These are phyloP conservation scores for Rhodotorula sp. DNA, from an alignment of 1,284 basidiomycete genomes.

Conservation along the genomic window DNA sequence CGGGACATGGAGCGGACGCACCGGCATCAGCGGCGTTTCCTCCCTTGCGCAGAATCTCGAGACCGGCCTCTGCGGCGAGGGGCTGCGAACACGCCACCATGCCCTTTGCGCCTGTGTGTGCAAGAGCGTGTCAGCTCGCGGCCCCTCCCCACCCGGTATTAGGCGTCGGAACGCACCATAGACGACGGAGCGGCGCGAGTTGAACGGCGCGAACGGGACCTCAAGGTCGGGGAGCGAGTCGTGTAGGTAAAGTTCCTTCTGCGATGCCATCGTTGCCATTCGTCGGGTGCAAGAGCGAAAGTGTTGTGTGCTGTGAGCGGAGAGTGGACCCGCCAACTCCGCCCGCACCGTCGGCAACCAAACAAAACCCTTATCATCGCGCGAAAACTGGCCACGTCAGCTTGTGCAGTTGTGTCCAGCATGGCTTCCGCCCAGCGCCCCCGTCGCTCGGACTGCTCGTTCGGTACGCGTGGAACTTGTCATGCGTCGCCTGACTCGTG, in stretches of 20 bases:
- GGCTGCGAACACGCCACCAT: slow-evolving; percentile 87
- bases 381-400: too few species aligned
- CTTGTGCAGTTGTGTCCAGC: too few species aligned
- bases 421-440: too few species aligned
- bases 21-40: slow-evolving; percentile 71
- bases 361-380: too few species aligned
- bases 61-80: slow-evolving; percentile 78
- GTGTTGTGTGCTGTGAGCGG: not conserved
- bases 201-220: slow-evolving; percentile 57
- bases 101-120: slow-evolving; percentile 64
- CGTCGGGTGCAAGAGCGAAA: too few species aligned
- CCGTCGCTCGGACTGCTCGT: too few species aligned
- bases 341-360: not conserved
- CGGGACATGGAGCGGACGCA: slow-evolving; percentile 22
- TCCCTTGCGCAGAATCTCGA: slow-evolving; percentile 82
- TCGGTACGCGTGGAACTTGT: too few species aligned
- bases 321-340: not conserved
- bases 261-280: not conserved
- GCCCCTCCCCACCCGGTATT: too few species aligned
- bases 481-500: too few species aligned
- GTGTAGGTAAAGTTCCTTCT: slow-evolving; percentile 22
- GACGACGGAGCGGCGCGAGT: slow-evolving; percentile 70
- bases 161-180: slow-evolving; percentile 56
- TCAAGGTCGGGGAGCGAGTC: slow-evolving; percentile 10
- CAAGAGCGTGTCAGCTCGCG: too few species aligned